Evolutionary conservation across 2,329 filamentous ascomycete species (phyloP).

Genomic region (Cladophialophora yegresii): DNA sequence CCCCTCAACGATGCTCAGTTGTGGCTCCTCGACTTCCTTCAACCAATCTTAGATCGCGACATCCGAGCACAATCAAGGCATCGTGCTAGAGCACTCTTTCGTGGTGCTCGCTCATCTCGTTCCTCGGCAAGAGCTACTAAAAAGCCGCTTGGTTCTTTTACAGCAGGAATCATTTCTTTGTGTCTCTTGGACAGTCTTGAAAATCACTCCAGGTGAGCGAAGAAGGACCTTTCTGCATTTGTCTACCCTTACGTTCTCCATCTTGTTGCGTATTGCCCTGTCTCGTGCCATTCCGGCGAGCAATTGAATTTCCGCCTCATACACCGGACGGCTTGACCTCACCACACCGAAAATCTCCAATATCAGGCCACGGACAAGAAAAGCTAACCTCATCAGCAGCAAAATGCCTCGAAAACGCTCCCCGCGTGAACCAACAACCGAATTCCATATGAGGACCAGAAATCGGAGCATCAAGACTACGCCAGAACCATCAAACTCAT

Average conservation of each 20-base stretch:
- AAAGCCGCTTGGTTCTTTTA: not conserved
- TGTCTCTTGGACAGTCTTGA: not conserved
- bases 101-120: slow-evolving; percentile 2
- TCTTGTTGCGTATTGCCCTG: not conserved
- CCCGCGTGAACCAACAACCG: slow-evolving; percentile 7
- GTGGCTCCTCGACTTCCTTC: slow-evolving; percentile 21
- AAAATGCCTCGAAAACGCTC: slow-evolving; percentile 19
- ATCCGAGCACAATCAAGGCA: not conserved
- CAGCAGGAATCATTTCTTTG: not conserved
- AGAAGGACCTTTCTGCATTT: not conserved
- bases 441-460: slow-evolving; percentile 31
- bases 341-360: not conserved
- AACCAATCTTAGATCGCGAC: slow-evolving; percentile 5
- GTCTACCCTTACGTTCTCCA: too few species aligned
- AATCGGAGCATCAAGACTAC: slow-evolving; percentile 9
- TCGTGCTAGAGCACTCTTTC: slow-evolving; percentile 2
- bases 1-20: slow-evolving; percentile 11
- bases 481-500: slow-evolving; percentile 11
- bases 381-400: slow-evolving; percentile 7
- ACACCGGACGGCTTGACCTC: not conserved
- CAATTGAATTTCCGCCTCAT: not conserved
- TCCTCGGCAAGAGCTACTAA: slow-evolving; percentile 9
- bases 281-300: not conserved
- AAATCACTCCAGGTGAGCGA: slow-evolving; percentile 5
- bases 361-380: not conserved